phyloP scores from a whole-genome alignment of 129 eudicot species.

The Chrysanthemum makinoi region DNA sequence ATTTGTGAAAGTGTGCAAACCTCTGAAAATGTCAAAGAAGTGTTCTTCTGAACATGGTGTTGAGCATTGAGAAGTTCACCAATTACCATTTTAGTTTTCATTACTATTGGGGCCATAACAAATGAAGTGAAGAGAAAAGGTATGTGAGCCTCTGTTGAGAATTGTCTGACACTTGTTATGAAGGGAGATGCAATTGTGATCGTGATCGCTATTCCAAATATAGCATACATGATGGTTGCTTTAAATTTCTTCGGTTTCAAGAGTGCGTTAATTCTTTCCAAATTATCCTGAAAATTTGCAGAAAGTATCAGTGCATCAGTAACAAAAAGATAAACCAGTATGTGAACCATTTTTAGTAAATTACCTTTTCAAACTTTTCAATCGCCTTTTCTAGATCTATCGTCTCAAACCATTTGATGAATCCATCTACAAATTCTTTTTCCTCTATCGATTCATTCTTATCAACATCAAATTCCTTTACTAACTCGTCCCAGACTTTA shows the following conservation, averaged over 20 bases:
- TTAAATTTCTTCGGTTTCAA: background rate
- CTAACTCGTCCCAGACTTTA: background rate
- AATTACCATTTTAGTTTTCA: constrained; percentile 32
- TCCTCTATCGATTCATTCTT: background rate
- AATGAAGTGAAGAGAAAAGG: constrained; percentile 48
- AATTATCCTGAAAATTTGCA: background rate
- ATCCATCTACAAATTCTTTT: constrained; percentile 14
- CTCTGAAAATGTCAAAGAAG: constrained; percentile 50
- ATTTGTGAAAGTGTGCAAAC: constrained; percentile 10
- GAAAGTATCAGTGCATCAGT: background rate
- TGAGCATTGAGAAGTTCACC: constrained; percentile 20
- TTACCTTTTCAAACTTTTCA: constrained; percentile 23
- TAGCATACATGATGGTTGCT: constrained; percentile 8
- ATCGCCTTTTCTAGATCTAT: constrained; percentile 2
- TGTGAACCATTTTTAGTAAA: too few relatives aligned
- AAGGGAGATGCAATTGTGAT: constrained; percentile 34
- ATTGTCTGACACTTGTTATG: constrained; percentile 29
- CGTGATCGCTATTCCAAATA: constrained; percentile 1
- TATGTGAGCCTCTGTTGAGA: constrained; percentile 41
- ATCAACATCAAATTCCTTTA: constrained; percentile 5
- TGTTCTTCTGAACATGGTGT: constrained; percentile 26
- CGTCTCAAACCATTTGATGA: constrained; percentile 17
- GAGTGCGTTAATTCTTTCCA: constrained; percentile 2
- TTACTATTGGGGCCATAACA: constrained; percentile 41
- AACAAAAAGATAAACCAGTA: background rate